Evolutionary conservation across 225 moss, liverwort and hornwort species (phyloP), one percentile per base, ranked within the genome.

Genomic region (Marchantia paleacea): DNA sequence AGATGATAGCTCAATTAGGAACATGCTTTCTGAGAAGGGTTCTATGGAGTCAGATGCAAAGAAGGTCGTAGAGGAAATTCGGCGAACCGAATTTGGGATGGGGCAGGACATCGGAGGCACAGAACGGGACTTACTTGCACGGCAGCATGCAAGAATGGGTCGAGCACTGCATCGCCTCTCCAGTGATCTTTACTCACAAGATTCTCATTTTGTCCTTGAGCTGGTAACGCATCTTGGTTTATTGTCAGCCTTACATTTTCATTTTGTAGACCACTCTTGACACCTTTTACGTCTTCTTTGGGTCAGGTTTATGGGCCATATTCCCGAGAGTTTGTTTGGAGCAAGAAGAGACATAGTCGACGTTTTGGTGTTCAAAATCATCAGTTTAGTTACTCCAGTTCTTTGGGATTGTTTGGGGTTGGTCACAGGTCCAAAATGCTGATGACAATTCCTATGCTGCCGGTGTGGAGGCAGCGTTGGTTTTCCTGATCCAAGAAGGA

Each of bases 71-170:
- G 97, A 92, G 85, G 88, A 89, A 39, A 93, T 97, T 50, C 88
- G 97, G 69, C 89, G 87, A 29, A 86, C 89, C 49, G 94, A 97
- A 79, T 97, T 97, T 83, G 97, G 97, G 55, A 85, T 95, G n/a
- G 97, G 93, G 79, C 92, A 88, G 55, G 88, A 92, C 14, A 88
- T 95, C 30, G 68, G 80, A 47, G 83, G 82, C 20, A 84, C 86
- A 80, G 92, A 91, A 68, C 86, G 88, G 64, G 89, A 93, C 52
- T 79, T 97, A 79, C 94, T 97, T 83, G 82, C 90, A 70, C 91
- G 88, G 79, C 97, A 97, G 79, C 94, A 97, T 90, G 97, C 97
- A 30, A 92, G 97, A 29, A 97, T 95, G 94, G 94, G 97, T 28
- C 94, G 97, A 72, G 97, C 97, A 49, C 88, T 97, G 81, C 93